phyloP scores from a whole-genome alignment of 2,329 filamentous ascomycete genomes.

The Zarea fungicola region DNA sequence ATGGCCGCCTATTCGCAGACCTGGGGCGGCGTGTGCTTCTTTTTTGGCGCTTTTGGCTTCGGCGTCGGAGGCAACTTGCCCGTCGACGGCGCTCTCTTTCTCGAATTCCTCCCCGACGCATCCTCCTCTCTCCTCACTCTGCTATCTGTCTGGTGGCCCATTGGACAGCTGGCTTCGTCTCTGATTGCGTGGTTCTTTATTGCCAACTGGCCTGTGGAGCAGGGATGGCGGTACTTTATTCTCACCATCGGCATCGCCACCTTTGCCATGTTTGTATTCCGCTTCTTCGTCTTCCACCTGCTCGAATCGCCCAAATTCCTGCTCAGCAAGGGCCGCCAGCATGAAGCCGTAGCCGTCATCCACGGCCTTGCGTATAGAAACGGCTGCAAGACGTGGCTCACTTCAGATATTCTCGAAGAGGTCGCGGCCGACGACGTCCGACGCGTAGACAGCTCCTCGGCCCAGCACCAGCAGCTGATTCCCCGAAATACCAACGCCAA shows the following conservation, averaged over 20 bases:
- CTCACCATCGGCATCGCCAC: slow-evolving; percentile 67
- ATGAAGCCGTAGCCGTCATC: slow-evolving; percentile 73
- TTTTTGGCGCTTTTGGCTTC: slow-evolving; percentile 58
- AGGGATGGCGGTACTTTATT: slow-evolving; percentile 74
- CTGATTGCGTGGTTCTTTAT: slow-evolving; percentile 73
- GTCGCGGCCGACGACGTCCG: slow-evolving; percentile 42
- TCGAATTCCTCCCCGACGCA: slow-evolving; percentile 75
- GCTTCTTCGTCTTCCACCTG: slow-evolving; percentile 75
- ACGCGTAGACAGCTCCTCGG: slow-evolving; percentile 16
- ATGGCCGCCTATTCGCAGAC: slow-evolving; percentile 61
- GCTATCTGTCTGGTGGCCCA: slow-evolving; percentile 81
- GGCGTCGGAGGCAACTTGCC: slow-evolving; percentile 73
- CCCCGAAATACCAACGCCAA: slow-evolving; percentile 23
- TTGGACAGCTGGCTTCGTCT: slow-evolving; percentile 71
- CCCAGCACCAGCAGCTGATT: slow-evolving; percentile 12
- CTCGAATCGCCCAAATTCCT: slow-evolving; percentile 85
- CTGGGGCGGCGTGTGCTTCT: slow-evolving; percentile 59
- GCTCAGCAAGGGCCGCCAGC: slow-evolving; percentile 68
- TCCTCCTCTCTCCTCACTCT: slow-evolving; percentile 71
- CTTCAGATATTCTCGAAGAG: slow-evolving; percentile 59
- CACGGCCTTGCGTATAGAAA: slow-evolving; percentile 74
- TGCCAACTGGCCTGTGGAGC: slow-evolving; percentile 58
- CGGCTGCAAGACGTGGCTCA: slow-evolving; percentile 66
- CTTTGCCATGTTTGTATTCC: slow-evolving; percentile 69
- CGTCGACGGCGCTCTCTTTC: slow-evolving; percentile 74